Conservation (phyloP, 1,284 basidiomycete genomes). For the Cutaneotrichosporon sp. region DNA sequence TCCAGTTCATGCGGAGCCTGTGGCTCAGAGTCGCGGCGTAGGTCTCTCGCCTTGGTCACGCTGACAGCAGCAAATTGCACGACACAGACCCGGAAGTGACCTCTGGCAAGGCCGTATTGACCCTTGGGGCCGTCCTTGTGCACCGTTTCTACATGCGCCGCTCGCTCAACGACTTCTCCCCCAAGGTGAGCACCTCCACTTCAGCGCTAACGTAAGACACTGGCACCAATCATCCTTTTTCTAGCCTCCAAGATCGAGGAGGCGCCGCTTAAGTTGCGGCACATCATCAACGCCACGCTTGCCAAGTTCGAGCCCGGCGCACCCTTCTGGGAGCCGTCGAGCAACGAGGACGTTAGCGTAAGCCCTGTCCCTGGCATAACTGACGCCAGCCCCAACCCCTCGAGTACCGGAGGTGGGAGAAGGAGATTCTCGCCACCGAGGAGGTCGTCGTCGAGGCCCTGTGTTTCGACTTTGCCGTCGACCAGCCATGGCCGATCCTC, state of each 20-base stretch:
- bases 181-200: constrained; percentile 29
- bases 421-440: constrained; percentile 73
- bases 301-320: constrained; percentile 34
- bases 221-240: constrained; percentile 86
- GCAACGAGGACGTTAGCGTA: constrained; percentile 8
- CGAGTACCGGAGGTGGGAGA: constrained; percentile 74
- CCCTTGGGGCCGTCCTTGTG: constrained; percentile 83
- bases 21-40: constrained; percentile 21
- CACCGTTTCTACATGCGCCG: constrained; percentile 94
- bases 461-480: constrained; percentile 86
- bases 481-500: constrained; percentile 75
- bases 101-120: constrained; percentile 56
- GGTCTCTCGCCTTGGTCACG: neutral
- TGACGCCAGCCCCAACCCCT: constrained; percentile 43
- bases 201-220: constrained; percentile 62
- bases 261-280: constrained; percentile 40
- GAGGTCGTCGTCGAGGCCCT: constrained; percentile 82
- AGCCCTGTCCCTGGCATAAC: neutral
- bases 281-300: constrained; percentile 43
- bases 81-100: constrained; percentile 25
- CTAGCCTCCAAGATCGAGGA: constrained; percentile 75
- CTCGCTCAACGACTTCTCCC: constrained; percentile 76
- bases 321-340: constrained; percentile 31
- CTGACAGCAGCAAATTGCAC: constrained; percentile 2
- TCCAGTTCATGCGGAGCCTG: constrained; percentile 23